Conservation (phyloP, 257 asterid species). For the Plectranthus barbatus region DNA sequence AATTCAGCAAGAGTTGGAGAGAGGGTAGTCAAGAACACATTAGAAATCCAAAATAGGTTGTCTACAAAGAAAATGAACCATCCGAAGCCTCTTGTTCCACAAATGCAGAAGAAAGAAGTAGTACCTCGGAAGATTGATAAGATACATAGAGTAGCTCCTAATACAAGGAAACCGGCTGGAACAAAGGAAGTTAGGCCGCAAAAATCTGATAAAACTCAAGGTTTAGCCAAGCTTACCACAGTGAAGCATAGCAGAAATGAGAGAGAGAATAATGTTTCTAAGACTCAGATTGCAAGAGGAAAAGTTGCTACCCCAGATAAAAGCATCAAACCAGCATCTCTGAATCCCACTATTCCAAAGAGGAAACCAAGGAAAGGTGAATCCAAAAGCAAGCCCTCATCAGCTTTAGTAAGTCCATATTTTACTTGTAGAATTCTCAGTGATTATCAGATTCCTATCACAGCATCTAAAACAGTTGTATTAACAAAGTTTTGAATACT, state of each 20-base stretch:
- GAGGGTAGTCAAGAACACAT: constrained; percentile 16
- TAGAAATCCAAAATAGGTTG: constrained; percentile 11
- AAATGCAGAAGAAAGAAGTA: constrained; percentile 31
- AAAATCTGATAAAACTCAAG: constrained; percentile 16
- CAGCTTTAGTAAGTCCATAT: constrained; percentile 30
- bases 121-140: constrained; percentile 21
- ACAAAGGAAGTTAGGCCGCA: constrained; percentile 13
- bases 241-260: constrained; percentile 20
- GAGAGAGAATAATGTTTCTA: constrained; percentile 26
- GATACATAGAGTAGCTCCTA: constrained; percentile 14
- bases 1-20: constrained; percentile 1
- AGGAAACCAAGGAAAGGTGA: constrained; percentile 35
- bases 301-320: constrained; percentile 14
- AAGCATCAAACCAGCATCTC: constrained; percentile 2
- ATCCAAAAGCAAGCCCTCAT: constrained; percentile 18
- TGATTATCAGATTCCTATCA: neutral
- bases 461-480: neutral
- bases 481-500: neutral
- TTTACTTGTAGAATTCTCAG: neutral
- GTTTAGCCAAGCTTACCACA: constrained; percentile 10
- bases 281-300: constrained; percentile 12
- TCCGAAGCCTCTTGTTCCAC: constrained; percentile 21
- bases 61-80: constrained; percentile 20
- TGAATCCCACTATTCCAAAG: constrained; percentile 12
- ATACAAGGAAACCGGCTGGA: constrained; percentile 21